Base-by-base conservation (phyloP, 2,329 filamentous ascomycete genomes). In the Hyphodiscus sp. region DNA sequence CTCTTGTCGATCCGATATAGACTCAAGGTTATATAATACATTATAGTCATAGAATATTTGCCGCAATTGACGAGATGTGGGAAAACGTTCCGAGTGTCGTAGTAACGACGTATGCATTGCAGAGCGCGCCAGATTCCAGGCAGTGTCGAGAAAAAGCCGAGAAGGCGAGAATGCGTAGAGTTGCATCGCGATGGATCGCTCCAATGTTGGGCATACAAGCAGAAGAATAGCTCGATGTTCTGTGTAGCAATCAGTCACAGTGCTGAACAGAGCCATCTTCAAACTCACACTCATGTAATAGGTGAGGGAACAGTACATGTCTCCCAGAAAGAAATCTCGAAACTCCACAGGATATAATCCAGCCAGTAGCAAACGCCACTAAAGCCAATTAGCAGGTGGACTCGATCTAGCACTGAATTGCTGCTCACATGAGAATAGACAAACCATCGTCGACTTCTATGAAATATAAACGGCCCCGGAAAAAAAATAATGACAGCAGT, bases 261-360 rank as follows among this genome's bases (percentile, higher is more conserved):
- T 42, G 8, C n/a, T 10, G 23, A 15, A 30, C 13, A n/a, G 11
- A 2, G 13, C n/a, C 2, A 5, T 5, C 20, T 2, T 4, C 16
- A 2, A 23, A 81, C 87, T 74, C 77, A 92, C 89, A 56, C 89
- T 86, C 71, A 89, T 89, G 16, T 86, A 81, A 70, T 99, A 99
- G 6, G 91, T 95, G 52, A 95, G 76, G 2, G 94, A 97, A 71
- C 92, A 97, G 70, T 95, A 96, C 77, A 97, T 96, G 68, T 99
- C 94, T 50, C 94, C 94, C 0, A 97, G 79, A 70, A 96, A 97
- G 73, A 99, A 97, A 70, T 99, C 94, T 54, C 91, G 83, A 69
- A 97, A 99, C 68, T 97, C 92, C 48, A 99, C 94, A 1, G 90
- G 90, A 65, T 95, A 96, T 19, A 95, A 69, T 3, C 91, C 91